Percentiles rank a stretch among this genome's conserved stretches.
Conservation (phyloP, 2,329 filamentous ascomycete species). For the Exutisphaerella laricina region DNA sequence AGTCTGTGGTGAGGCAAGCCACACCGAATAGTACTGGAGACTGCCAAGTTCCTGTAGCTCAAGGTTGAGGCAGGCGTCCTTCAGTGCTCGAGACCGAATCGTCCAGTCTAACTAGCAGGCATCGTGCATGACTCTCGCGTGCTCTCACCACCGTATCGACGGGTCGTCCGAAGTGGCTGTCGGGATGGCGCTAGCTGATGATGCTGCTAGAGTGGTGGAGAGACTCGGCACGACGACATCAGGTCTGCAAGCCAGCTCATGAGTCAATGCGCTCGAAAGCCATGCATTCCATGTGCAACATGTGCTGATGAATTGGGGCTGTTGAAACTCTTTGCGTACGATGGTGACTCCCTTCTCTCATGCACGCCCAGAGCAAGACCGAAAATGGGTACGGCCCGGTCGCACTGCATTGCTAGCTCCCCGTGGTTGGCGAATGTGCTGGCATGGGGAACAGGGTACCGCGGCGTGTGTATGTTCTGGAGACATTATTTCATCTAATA, state of each 20-base stretch:
- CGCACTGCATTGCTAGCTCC: conserved; percentile 1
- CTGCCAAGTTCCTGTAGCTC: conserved; percentile 4
- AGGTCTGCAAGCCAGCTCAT: background rate
- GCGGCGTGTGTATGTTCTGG: background rate
- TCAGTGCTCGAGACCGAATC: no score
- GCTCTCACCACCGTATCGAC: conserved; percentile 12
- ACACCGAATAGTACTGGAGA: background rate
- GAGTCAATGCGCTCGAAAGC: background rate
- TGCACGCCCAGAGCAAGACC: conserved; percentile 1
- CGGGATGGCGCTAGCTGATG: conserved; percentile 4
- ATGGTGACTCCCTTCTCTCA: background rate
- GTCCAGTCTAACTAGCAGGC: conserved; percentile 15
- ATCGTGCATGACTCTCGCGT: conserved; percentile 19
- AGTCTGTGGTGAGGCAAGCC: background rate
- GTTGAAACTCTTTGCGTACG: background rate
- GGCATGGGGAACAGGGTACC: no score
- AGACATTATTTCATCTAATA: background rate
- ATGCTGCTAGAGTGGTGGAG: background rate
- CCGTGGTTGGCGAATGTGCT: background rate
- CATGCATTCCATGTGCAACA: conserved; percentile 2
- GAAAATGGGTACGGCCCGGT: conserved; percentile 2
- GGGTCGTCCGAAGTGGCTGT: conserved; percentile 16
- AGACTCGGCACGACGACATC: background rate
- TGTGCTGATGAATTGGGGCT: background rate
- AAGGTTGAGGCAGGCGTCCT: conserved; percentile 11